Conservation (phyloP, 1,284 basidiomycete genomes). For the Athelia sp. region DNA sequence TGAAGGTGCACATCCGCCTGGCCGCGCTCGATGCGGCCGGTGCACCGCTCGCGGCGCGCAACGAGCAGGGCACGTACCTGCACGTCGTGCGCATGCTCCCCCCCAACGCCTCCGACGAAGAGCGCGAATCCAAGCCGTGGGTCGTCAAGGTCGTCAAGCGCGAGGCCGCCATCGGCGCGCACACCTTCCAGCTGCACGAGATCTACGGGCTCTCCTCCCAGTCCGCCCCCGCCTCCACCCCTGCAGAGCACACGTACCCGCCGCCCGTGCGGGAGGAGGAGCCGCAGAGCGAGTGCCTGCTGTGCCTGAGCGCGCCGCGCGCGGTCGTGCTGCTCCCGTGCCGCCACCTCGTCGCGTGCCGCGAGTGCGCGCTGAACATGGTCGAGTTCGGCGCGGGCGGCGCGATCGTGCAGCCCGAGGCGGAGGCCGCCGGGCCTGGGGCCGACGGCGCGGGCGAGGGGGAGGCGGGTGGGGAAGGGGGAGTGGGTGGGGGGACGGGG, state of each 20-base stretch:
- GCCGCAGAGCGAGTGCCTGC: conserved; percentile 80
- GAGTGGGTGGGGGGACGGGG: not conserved
- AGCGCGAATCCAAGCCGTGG: conserved; percentile 61
- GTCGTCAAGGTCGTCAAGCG: conserved; percentile 86
- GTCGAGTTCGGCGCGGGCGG: conserved; percentile 92
- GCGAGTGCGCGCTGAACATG: conserved; percentile 91
- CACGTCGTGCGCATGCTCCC: conserved; percentile 74
- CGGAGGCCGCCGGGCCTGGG: conserved; percentile 8
- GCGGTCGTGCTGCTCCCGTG: conserved; percentile 90
- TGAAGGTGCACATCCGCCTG: conserved; percentile 71
- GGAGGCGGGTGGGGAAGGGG: conserved; percentile 6
- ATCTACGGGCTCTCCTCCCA: conserved; percentile 83
- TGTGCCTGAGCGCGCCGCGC: conserved; percentile 80
- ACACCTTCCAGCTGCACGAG: conserved; percentile 89
- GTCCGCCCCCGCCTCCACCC: conserved; percentile 33
- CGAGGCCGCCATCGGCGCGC: conserved; percentile 84
- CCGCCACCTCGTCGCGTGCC: conserved; percentile 86
- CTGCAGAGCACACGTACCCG: conserved; percentile 30
- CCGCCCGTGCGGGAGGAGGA: conserved; percentile 57
- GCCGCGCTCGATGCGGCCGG: conserved; percentile 74
- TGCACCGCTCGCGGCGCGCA: conserved; percentile 55
- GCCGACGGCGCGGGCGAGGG: conserved; percentile 11
- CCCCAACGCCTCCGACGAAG: conserved; percentile 23
- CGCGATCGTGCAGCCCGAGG: conserved; percentile 61
- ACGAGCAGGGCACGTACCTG: conserved; percentile 84